Evolutionary conservation across 768 basidiomycete genomes (phyloP).

Genomic region (Macrolepiota fuliginosa): DNA sequence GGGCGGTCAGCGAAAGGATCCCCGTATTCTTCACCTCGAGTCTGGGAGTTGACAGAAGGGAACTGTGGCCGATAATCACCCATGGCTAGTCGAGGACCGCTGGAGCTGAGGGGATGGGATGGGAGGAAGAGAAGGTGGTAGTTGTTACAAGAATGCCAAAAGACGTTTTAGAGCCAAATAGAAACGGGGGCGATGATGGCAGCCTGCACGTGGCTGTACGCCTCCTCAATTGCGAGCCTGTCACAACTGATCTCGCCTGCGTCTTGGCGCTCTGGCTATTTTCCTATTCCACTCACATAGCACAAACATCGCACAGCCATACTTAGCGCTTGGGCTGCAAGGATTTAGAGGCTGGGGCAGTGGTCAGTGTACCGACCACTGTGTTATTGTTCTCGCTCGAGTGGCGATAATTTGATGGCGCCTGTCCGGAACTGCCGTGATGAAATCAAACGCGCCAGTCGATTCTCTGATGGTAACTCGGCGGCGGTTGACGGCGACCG

Average conservation of each 20-base stretch:
- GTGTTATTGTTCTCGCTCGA: background rate
- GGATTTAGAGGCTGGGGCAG: background rate
- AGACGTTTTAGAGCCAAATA: constrained; percentile 10
- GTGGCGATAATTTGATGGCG: background rate
- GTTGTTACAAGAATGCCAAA: constrained; percentile 5
- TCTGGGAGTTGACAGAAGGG: constrained; percentile 31
- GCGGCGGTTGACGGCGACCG: background rate
- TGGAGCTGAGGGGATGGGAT: constrained; percentile 11
- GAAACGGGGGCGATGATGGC: constrained; percentile 16
- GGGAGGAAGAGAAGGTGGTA: constrained; percentile 14
- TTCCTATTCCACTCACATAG: background rate
- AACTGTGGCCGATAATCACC: constrained; percentile 38
- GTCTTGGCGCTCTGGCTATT: background rate
- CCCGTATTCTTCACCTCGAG: constrained; percentile 33
- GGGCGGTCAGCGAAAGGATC: constrained; percentile 78
- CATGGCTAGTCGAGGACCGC: constrained; percentile 24
- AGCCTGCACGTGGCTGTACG: constrained; percentile 12
- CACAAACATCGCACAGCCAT: background rate
- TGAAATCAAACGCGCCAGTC: background rate
- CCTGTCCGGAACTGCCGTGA: background rate
- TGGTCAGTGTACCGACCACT: background rate
- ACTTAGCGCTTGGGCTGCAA: background rate
- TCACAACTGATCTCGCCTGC: background rate
- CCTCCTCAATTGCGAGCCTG: background rate
- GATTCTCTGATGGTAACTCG: background rate